phyloP scores from a whole-genome alignment of 805 yeast species.

The Aciculoconidium aculeatum region DNA sequence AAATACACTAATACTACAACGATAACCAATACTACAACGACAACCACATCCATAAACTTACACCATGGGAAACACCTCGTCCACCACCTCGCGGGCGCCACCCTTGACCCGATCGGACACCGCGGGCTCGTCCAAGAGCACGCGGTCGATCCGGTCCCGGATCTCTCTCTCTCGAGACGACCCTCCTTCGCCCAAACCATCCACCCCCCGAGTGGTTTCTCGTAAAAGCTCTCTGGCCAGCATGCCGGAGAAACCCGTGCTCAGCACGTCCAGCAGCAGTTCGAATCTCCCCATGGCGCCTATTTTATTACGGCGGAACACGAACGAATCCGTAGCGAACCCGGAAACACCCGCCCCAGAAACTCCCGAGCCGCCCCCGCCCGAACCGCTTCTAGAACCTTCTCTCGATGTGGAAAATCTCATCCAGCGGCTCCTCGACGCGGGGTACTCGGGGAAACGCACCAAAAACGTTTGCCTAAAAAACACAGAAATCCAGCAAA shows the following conservation, averaged over 20 bases:
- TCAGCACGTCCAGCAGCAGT: slow-evolving; percentile 2
- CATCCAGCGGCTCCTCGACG: slow-evolving; percentile 86
- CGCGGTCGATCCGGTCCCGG: slow-evolving; percentile 41
- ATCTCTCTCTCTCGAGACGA: slow-evolving; percentile 15
- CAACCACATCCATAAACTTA: no score
- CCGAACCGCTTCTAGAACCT: slow-evolving; percentile 2
- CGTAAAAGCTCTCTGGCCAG: slow-evolving; percentile 19
- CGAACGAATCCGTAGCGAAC: slow-evolving; percentile 26
- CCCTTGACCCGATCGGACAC: slow-evolving; percentile 56
- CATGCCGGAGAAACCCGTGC: slow-evolving; percentile 3
- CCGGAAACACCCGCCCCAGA: slow-evolving; percentile 7
- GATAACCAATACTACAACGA: no score
- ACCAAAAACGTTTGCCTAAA: slow-evolving; percentile 86
- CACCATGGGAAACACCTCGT: slow-evolving; percentile 51
- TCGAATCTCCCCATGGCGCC: slow-evolving; percentile 60
- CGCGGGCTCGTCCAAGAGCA: slow-evolving; percentile 42
- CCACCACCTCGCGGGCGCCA: slow-evolving; percentile 30
- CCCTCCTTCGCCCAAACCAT: slow-evolving; percentile 17
- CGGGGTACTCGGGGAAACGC: slow-evolving; percentile 93
- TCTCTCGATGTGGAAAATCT: slow-evolving; percentile 71
- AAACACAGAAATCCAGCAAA: slow-evolving; percentile 79
- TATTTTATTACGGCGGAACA: slow-evolving; percentile 52
- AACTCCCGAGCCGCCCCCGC: slow-evolving; percentile 9
- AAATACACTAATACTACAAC: no score
- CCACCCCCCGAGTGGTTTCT: slow-evolving; percentile 25